Conservation (phyloP, 2,329 filamentous ascomycete species). For the Curvularia sp. region DNA sequence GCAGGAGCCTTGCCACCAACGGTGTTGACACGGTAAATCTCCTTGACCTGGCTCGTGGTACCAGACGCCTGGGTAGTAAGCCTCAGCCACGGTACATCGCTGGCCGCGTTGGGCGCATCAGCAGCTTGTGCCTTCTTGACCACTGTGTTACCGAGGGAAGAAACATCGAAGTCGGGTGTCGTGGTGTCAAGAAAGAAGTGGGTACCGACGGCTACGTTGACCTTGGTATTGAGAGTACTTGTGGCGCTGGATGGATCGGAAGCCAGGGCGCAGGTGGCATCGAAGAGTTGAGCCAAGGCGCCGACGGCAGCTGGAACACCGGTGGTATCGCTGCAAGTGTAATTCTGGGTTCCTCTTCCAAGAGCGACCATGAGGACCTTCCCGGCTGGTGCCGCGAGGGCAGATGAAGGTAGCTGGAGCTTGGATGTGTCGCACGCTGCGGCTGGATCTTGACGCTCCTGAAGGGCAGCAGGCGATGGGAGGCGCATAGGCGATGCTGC, state of each 20-base stretch:
- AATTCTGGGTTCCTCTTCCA: constrained; percentile 60
- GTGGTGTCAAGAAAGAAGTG: constrained; percentile 79
- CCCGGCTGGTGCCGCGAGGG: constrained; percentile 34
- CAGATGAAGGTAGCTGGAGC: constrained; percentile 36
- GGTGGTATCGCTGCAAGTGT: constrained; percentile 50
- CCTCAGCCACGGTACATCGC: constrained; percentile 79
- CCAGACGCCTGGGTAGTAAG: constrained; percentile 58
- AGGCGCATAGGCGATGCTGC: constrained; percentile 31
- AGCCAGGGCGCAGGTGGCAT: constrained; percentile 35
- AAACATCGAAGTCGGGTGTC: constrained; percentile 83
- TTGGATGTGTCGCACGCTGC: constrained; percentile 30
- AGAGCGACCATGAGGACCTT: constrained; percentile 55
- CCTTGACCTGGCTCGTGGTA: constrained; percentile 60
- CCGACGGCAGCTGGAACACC: constrained; percentile 50
- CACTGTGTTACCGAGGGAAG: constrained; percentile 68
- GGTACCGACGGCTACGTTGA: constrained; percentile 61
- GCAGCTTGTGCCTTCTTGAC: constrained; percentile 69
- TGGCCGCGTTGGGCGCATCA: constrained; percentile 66
- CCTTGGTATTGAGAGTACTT: constrained; percentile 31
- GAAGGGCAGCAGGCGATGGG: constrained; percentile 14
- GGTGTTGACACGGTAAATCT: constrained; percentile 84
- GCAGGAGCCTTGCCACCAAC: constrained; percentile 77
- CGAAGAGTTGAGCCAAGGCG: constrained; percentile 48
- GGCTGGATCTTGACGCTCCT: constrained; percentile 22
- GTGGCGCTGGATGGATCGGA: constrained; percentile 28